Evolutionary conservation across 2,329 filamentous ascomycete species (phyloP), one percentile per base, ranked within the genome.

Genomic region (Phialocephala sp.): DNA sequence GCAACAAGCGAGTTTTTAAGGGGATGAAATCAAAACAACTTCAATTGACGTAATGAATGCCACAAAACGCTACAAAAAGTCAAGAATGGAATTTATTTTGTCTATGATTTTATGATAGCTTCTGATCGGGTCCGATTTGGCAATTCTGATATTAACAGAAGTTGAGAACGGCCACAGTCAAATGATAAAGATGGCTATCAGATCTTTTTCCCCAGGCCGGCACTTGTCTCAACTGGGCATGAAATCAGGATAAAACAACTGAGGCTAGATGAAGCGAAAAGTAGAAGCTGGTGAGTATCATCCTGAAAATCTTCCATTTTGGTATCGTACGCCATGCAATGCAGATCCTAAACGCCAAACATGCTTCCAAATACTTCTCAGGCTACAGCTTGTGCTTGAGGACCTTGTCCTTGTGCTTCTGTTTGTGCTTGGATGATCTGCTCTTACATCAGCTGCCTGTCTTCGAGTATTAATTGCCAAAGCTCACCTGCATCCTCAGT

Each of bases 401-500:
- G 52, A 39, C 63, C 66, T 66, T 68, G 72, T 18, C 62, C 70
- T 62, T 79, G 77, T 68, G 79, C 73, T 62, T 78, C 75, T 15
- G 75, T 75, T 67, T 82, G 81, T 41, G 82, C 74, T 68, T 81
- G 79, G 59, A 81, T 78, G 65, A 81, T 80, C 79, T 80, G 62
- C 20, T 45, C 4, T 8, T 20, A n/a, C 14, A 27, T 52, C 36
- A 59, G 50, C 24, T 15, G 9, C 37, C 20, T 59, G 2, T 2
- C 4, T 59, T 6, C 11, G 14, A 32, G 22, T 3, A 20, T 4
- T 15, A 18, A 27, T 18, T 18, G 6, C 4, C 15, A 15, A 14
- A 61, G 71, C 81, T 74, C 77, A 90, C 87, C 80, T 91, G 86
- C 69, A 84, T 81, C 75, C 89, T 89, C 76, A 88, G 86, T 67